A percentile compares a stretch with the other conserved stretches of the same genome.
Conservation (phyloP, 306 rosid species). For the Psophocarpus tetragonolobus region DNA sequence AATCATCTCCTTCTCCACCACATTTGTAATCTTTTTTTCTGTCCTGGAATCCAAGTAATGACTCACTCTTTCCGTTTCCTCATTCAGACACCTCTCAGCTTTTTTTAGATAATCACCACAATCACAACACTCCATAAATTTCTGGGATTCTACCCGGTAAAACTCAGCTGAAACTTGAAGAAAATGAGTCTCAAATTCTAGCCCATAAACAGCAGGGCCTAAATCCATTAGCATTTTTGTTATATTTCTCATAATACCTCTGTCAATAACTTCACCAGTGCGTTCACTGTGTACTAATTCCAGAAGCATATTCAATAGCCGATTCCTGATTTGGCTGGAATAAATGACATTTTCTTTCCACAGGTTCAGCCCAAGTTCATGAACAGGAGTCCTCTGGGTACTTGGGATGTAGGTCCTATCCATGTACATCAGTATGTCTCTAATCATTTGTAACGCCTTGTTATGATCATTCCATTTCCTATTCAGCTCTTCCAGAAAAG, state of each 20-base stretch:
- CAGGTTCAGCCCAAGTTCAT: constrained; percentile 60
- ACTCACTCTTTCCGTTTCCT: constrained; percentile 57
- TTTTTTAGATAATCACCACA: constrained; percentile 58
- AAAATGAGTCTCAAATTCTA: constrained; percentile 56
- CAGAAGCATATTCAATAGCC: constrained; percentile 59
- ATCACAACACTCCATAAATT: constrained; percentile 56
- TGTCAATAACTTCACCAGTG: constrained; percentile 55
- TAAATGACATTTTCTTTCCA: constrained; percentile 63
- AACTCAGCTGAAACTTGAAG: constrained; percentile 51
- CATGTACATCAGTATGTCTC: constrained; percentile 67
- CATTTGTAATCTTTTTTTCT: constrained; percentile 48
- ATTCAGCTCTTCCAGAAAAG: constrained; percentile 58
- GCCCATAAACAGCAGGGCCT: constrained; percentile 51
- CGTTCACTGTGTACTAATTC: constrained; percentile 55
- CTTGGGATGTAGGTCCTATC: constrained; percentile 61
- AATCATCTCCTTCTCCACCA: constrained; percentile 59
- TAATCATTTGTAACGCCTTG: constrained; percentile 63
- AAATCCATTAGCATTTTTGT: constrained; percentile 57
- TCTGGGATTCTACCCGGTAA: constrained; percentile 54
- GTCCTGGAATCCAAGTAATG: constrained; percentile 56
- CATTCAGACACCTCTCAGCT: constrained; percentile 56
- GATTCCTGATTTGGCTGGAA: constrained; percentile 49
- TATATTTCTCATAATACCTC: constrained; percentile 60
- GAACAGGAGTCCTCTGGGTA: constrained; percentile 56
- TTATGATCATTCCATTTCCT: constrained; percentile 65